A percentile compares a stretch with the other conserved stretches of the same genome.
phyloP scores from a whole-genome alignment of 345 rosid species.

The Abelmoschus esculentus region DNA sequence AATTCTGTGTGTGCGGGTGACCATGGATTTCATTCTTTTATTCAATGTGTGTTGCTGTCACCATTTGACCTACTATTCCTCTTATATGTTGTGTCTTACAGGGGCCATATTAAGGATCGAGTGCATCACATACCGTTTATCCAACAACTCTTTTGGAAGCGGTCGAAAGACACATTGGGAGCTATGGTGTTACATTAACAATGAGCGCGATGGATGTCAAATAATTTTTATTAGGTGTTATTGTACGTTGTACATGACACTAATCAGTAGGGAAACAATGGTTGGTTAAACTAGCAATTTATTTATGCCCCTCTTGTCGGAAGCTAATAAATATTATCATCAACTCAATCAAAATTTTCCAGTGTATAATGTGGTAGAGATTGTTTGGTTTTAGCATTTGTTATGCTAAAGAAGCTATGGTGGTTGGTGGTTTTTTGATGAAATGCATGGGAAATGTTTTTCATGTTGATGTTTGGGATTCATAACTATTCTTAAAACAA shows the following conservation, averaged over 20 bases:
- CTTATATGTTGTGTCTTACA: slow-evolving; percentile 1
- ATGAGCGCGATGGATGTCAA: background rate
- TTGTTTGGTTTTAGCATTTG: background rate
- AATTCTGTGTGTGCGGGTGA: background rate
- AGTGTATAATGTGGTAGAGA: background rate
- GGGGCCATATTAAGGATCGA: slow-evolving; percentile 8
- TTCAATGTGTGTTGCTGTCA: background rate
- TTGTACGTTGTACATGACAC: background rate
- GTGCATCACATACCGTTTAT: too few relatives aligned
- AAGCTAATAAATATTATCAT: background rate
- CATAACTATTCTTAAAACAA: too few relatives aligned
- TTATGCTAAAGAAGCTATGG: too few relatives aligned
- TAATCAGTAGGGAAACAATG: background rate
- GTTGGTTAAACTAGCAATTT: background rate
- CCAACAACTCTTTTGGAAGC: too few relatives aligned
- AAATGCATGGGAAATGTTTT: too few relatives aligned
- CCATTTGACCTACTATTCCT: background rate
- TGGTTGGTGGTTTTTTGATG: too few relatives aligned
- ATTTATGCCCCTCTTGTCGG: background rate
- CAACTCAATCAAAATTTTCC: background rate
- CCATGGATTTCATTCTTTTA: background rate
- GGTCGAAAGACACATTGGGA: background rate
- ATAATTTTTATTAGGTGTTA: background rate
- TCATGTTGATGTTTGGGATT: too few relatives aligned
- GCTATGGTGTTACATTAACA: background rate